Conservation (phyloP, 768 basidiomycete genomes). For the Boletus pseudopeckii region DNA sequence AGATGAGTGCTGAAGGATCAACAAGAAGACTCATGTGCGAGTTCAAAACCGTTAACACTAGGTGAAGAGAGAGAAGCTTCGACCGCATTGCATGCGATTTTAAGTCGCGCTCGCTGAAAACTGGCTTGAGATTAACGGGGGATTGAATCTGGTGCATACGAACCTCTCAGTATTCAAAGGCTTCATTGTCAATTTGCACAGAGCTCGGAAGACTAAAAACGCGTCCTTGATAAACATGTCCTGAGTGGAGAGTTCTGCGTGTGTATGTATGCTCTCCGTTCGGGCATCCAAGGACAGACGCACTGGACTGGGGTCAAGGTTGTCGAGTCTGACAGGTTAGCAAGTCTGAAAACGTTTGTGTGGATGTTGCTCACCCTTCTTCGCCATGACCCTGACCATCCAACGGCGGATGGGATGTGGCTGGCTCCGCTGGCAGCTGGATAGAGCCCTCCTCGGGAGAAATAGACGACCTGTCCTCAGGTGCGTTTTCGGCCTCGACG, state of each 20-base stretch:
- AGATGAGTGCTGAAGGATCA: conserved; percentile 85
- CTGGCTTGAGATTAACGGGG: conserved; percentile 12
- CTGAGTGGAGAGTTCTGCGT: conserved; percentile 59
- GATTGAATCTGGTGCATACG: conserved; percentile 16
- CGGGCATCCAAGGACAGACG: conserved; percentile 15
- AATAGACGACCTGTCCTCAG: neutral
- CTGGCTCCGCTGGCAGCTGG: neutral
- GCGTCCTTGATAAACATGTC: conserved; percentile 97
- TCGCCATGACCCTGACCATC: conserved; percentile 7
- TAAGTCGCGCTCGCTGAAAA: conserved; percentile 81
- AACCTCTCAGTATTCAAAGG: conserved; percentile 91
- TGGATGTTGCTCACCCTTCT: conserved; percentile 21
- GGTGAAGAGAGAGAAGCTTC: conserved; percentile 89
- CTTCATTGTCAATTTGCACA: conserved; percentile 99
- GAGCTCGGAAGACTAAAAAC: conserved; percentile 93
- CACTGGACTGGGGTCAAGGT: conserved; percentile 27
- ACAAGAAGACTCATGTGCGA: conserved; percentile 89
- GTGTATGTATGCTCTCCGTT: conserved; percentile 19
- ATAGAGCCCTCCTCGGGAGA: neutral
- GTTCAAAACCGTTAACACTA: conserved; percentile 88
- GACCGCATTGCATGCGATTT: conserved; percentile 98
- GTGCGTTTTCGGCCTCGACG: conserved; percentile 2
- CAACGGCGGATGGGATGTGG: neutral
- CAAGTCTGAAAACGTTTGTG: neutral
- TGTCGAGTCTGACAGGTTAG: conserved; percentile 7